These are phyloP conservation scores for Luffa aegyptiaca DNA, from an alignment of 306 rosid species.

Conservation along the genomic window DNA sequence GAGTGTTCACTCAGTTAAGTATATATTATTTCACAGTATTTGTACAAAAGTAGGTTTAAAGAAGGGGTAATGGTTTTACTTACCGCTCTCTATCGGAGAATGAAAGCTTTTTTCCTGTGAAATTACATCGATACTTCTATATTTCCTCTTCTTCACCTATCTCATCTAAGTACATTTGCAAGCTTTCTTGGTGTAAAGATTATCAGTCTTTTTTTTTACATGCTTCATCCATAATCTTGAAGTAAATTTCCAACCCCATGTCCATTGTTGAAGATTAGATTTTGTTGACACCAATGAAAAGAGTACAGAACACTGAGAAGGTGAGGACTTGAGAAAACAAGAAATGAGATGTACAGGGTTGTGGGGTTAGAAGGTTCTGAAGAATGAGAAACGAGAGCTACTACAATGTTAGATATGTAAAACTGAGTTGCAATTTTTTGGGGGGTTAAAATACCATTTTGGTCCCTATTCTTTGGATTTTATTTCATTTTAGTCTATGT, in stretches of 20 bases:
- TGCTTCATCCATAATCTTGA: background rate
- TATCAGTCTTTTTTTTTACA: background rate
- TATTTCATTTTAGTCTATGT: no score
- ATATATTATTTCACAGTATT: background rate
- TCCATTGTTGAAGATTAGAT: background rate
- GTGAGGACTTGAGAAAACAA: background rate
- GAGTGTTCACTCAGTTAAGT: no score
- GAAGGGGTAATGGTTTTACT: background rate
- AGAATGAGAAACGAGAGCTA: background rate
- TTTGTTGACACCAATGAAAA: background rate
- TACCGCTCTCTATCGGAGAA: background rate
- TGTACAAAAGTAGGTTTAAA: background rate
- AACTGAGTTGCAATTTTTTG: background rate
- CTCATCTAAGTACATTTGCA: background rate
- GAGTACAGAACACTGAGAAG: background rate
- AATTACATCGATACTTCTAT: background rate
- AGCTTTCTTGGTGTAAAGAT: background rate
- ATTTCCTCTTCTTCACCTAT: background rate
- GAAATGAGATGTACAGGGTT: background rate
- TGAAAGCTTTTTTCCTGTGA: background rate
- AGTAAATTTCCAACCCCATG: background rate
- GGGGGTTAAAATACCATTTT: background rate
- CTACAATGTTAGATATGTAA: background rate
- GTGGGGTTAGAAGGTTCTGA: background rate
- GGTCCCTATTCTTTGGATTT: no score